Evolutionary conservation across 805 yeast genomes (phyloP).

Genomic region (Starmerella ratchasimensis): DNA sequence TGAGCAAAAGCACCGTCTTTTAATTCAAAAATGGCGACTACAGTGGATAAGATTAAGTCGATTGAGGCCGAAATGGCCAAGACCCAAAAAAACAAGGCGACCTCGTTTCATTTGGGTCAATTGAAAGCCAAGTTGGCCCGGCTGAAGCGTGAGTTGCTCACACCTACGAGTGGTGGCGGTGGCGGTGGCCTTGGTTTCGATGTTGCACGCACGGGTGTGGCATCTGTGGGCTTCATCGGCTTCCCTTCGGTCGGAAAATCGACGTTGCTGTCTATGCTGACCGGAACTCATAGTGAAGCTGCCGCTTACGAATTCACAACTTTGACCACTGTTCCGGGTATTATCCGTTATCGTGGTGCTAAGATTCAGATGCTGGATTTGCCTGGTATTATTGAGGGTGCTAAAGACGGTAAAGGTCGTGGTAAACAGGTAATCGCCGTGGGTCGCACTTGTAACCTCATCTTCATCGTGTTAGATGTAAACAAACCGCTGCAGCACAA

Average conservation of each 20-base stretch:
- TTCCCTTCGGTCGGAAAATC: constrained; percentile 83
- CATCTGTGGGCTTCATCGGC: constrained; percentile 94
- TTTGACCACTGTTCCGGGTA: constrained; percentile 93
- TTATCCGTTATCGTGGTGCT: constrained; percentile 90
- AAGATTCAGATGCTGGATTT: constrained; percentile 95
- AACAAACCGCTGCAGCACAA: constrained; percentile 92
- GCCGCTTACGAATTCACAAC: constrained; percentile 97
- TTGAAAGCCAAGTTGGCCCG: constrained; percentile 93
- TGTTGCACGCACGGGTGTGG: constrained; percentile 97
- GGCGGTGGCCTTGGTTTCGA: constrained; percentile 92
- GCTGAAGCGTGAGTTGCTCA: constrained; percentile 77
- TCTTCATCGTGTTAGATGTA: constrained; percentile 89
- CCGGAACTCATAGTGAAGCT: constrained; percentile 95
- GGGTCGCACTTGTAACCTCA: constrained; percentile 90
- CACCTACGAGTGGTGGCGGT: constrained; percentile 67
- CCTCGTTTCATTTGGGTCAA: constrained; percentile 94
- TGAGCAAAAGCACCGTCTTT: too few relatives aligned
- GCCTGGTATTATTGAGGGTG: constrained; percentile 96
- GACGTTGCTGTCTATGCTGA: constrained; percentile 71
- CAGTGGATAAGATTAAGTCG: constrained; percentile 50
- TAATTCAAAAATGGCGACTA: constrained; percentile 49
- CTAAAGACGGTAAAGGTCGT: constrained; percentile 96
- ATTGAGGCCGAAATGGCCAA: constrained; percentile 96
- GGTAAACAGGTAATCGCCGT: constrained; percentile 98
- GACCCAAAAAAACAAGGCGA: constrained; percentile 96